phyloP scores from a whole-genome alignment of 148 eudicot species.

The Chenopodium formosanum region DNA sequence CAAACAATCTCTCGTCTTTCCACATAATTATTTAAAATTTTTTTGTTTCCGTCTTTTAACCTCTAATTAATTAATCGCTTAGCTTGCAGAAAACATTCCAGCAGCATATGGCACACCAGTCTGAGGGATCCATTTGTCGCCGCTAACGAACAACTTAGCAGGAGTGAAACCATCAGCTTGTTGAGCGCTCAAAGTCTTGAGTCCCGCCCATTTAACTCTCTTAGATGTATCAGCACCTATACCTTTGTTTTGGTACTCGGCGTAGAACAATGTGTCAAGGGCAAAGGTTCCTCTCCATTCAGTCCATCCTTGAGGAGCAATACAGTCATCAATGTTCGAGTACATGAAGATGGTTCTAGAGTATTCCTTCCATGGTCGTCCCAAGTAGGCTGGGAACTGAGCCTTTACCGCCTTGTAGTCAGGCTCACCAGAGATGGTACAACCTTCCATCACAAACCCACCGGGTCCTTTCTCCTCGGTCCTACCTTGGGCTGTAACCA shows the following conservation, averaged over 20 bases:
- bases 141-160: constrained; percentile 27
- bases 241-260: constrained; percentile 55
- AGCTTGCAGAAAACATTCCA: constrained; percentile 17
- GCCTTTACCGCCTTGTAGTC: constrained; percentile 20
- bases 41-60: no score
- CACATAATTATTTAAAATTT: not conserved
- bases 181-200: constrained; percentile 33
- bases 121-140: constrained; percentile 46
- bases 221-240: constrained; percentile 33
- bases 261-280: constrained; percentile 41
- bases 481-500: constrained; percentile 67
- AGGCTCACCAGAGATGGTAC: constrained; percentile 36
- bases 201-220: constrained; percentile 53
- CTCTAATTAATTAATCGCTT: not conserved
- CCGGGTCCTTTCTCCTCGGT: constrained; percentile 35
- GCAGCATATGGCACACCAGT: constrained; percentile 34
- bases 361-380: constrained; percentile 60
- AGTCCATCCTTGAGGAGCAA: constrained; percentile 54
- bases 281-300: constrained; percentile 40
- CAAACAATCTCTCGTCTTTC: not conserved
- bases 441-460: constrained; percentile 48
- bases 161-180: constrained; percentile 40
- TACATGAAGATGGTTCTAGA: constrained; percentile 51
- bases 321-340: constrained; percentile 36
- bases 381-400: constrained; percentile 38